Percentiles rank a stretch among this genome's conserved stretches.
Conservation (phyloP, 176 grass and related monocot species). For the Paspalum notatum region DNA sequence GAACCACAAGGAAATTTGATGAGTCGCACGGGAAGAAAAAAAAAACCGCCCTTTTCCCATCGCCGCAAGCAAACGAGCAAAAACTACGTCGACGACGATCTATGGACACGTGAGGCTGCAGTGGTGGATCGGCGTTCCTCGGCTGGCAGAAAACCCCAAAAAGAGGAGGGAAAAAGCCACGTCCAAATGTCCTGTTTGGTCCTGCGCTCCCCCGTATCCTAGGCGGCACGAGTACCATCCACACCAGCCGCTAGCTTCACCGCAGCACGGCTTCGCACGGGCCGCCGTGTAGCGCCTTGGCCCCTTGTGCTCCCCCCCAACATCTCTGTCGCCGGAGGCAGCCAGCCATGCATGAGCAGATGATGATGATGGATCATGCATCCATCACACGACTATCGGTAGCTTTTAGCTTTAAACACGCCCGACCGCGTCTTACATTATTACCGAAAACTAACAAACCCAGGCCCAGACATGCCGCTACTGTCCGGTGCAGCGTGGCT, state of each 20-base stretch:
- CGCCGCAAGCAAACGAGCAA: background rate
- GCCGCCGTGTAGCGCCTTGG: slow-evolving; percentile 16
- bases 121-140: background rate
- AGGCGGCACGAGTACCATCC: background rate
- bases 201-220: background rate
- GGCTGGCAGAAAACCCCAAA: background rate
- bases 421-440: background rate
- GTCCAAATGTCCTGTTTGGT: background rate
- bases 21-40: no score
- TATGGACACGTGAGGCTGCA: background rate
- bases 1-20: background rate
- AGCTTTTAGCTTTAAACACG: slow-evolving; percentile 41
- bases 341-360: background rate
- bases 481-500: background rate
- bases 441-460: slow-evolving; percentile 28
- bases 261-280: slow-evolving; percentile 26
- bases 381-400: no score
- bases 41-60: background rate
- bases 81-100: background rate
- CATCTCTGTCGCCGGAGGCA: background rate
- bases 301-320: background rate
- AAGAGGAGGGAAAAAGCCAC: background rate
- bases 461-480: background rate
- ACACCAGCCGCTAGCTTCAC: background rate
- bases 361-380: background rate